Percentiles rank a stretch among this genome's conserved stretches.
These are phyloP conservation scores for Blastomyces parvus DNA, from an alignment of 2,329 filamentous ascomycete species.

Conservation along the genomic window DNA sequence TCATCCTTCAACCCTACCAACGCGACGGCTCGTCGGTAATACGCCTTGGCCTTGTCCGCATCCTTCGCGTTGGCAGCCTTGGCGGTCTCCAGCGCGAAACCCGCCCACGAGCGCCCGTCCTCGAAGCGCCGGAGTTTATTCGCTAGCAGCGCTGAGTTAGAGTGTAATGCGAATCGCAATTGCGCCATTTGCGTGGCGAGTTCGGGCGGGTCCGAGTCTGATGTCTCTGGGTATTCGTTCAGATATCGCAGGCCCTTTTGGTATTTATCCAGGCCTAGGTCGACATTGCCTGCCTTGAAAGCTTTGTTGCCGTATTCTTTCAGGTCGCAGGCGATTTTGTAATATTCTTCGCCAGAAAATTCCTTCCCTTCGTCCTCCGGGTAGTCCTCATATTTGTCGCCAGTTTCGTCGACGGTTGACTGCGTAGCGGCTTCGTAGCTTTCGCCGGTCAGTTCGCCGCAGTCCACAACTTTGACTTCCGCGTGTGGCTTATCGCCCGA, in stretches of 20 bases:
- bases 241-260: conserved; percentile 85
- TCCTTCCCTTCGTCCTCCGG: conserved; percentile 67
- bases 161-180: conserved; percentile 77
- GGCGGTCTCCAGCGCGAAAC: conserved; percentile 58
- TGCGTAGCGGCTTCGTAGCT: conserved; percentile 57
- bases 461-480: conserved; percentile 69
- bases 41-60: conserved; percentile 73
- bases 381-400: conserved; percentile 91
- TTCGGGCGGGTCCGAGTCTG: conserved; percentile 60
- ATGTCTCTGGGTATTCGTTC: conserved; percentile 65
- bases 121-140: conserved; percentile 66
- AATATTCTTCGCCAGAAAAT: conserved; percentile 57
- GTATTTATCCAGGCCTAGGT: conserved; percentile 77
- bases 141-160: conserved; percentile 76
- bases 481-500: conserved; percentile 65
- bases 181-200: conserved; percentile 58
- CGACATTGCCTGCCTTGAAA: conserved; percentile 68
- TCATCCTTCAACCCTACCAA: conserved; percentile 70
- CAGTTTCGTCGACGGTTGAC: conserved; percentile 66
- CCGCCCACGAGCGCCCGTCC: conserved; percentile 61
- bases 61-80: conserved; percentile 53
- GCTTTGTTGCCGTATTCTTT: conserved; percentile 90
- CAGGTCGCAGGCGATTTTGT: conserved; percentile 71
- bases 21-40: conserved; percentile 75
- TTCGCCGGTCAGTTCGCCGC: conserved; percentile 70